A percentile compares a stretch with the other conserved stretches of the same genome.
phyloP scores from a whole-genome alignment of 345 rosid species.

The Tarenaya hassleriana region DNA sequence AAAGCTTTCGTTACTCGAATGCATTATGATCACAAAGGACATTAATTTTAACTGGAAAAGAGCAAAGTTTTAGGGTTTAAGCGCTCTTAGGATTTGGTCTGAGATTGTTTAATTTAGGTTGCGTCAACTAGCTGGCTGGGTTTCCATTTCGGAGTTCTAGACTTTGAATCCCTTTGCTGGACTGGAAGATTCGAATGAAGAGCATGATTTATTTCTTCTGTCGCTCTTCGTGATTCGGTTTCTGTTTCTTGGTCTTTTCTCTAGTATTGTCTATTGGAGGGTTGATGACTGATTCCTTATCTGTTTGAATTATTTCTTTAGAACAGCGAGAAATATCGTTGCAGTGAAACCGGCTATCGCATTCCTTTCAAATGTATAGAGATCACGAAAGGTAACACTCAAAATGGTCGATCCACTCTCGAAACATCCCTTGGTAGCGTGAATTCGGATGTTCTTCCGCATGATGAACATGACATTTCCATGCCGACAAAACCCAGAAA shows the following conservation, averaged over 20 bases:
- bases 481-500: conserved; percentile 31
- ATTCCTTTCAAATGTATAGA: conserved; percentile 76
- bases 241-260: not conserved
- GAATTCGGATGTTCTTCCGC: conserved; percentile 11
- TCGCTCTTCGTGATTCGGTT: no score
- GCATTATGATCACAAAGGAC: no score
- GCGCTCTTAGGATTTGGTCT: no score
- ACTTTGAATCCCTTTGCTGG: no score
- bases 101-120: no score
- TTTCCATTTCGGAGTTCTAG: no score
- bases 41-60: no score
- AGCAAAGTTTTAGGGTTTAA: no score
- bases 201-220: not conserved
- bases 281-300: not conserved
- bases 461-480: conserved; percentile 23
- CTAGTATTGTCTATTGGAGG: not conserved
- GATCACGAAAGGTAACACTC: conserved; percentile 30
- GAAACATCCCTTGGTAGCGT: conserved; percentile 26
- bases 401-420: conserved; percentile 29
- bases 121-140: no score
- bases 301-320: conserved; percentile 18
- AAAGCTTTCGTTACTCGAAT: no score
- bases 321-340: conserved; percentile 66
- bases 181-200: not conserved
- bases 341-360: conserved; percentile 94